Evolutionary conservation across 306 rosid species (phyloP).

Genomic region (Pterocarpus santalinus): DNA sequence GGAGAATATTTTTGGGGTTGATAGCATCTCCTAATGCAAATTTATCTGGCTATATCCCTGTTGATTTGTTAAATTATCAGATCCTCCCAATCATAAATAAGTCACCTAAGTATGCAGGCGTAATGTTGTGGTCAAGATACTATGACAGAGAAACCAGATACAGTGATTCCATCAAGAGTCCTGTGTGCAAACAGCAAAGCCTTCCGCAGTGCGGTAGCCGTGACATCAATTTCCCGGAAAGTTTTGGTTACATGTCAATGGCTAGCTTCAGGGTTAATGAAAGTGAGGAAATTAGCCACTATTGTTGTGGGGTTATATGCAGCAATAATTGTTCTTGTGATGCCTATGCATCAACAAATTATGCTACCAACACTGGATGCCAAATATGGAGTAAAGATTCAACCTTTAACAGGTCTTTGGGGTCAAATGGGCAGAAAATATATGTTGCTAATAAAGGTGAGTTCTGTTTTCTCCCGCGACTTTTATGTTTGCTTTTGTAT

Average conservation of each 20-base stretch:
- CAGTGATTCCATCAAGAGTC: slow-evolving; percentile 31
- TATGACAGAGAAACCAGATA: slow-evolving; percentile 53
- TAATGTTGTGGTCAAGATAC: slow-evolving; percentile 66
- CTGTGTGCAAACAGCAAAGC: slow-evolving; percentile 23
- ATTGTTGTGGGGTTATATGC: slow-evolving; percentile 47
- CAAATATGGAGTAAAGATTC: slow-evolving; percentile 46
- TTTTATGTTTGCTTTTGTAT: too few species aligned
- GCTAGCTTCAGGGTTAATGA: slow-evolving; percentile 2
- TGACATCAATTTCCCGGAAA: background rate
- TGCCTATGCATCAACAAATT: slow-evolving; percentile 30
- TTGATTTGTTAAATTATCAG: slow-evolving; percentile 43
- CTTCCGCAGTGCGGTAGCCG: background rate
- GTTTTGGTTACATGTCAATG: slow-evolving; percentile 44
- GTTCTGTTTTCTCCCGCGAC: background rate
- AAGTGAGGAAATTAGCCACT: background rate
- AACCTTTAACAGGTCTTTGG: background rate
- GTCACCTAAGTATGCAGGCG: slow-evolving; percentile 65
- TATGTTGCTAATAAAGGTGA: slow-evolving; percentile 13
- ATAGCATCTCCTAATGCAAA: slow-evolving; percentile 46
- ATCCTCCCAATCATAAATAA: slow-evolving; percentile 55
- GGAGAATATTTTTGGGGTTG: slow-evolving; percentile 58
- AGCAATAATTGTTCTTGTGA: slow-evolving; percentile 46
- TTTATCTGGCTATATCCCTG: slow-evolving; percentile 55
- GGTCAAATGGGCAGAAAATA: background rate
- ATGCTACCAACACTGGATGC: slow-evolving; percentile 38